These are phyloP conservation scores for Blastomyces percursus DNA, from an alignment of 2,329 filamentous ascomycete genomes.

Conservation along the genomic window DNA sequence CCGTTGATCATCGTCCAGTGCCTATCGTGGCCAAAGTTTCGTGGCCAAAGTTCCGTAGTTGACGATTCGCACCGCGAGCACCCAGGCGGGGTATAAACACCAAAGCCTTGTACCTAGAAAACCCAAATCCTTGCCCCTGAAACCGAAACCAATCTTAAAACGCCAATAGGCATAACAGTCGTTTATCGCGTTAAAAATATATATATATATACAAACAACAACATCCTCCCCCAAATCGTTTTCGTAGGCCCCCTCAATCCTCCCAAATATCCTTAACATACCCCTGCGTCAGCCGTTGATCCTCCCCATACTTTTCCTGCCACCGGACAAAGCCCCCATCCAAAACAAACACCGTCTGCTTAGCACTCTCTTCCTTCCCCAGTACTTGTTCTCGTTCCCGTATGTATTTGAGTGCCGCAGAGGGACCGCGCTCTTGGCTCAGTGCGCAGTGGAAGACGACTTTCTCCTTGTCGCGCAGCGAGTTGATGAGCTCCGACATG, in stretches of 20 bases:
- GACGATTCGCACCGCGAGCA: background rate
- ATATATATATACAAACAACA: background rate
- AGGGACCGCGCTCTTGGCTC: constrained; percentile 80
- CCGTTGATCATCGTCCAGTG: background rate
- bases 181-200: background rate
- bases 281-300: constrained; percentile 69
- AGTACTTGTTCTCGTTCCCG: constrained; percentile 49
- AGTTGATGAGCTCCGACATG: constrained; percentile 72
- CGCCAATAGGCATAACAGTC: background rate
- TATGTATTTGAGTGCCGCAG: constrained; percentile 65
- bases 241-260: constrained; percentile 26
- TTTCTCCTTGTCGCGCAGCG: constrained; percentile 62
- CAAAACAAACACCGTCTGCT: constrained; percentile 69
- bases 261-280: constrained; percentile 81
- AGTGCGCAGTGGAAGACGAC: constrained; percentile 94
- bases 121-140: background rate
- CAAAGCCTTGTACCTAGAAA: background rate
- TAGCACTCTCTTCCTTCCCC: constrained; percentile 31
- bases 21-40: background rate
- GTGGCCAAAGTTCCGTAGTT: background rate
- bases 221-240: background rate
- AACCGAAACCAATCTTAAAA: background rate
- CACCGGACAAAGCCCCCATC: constrained; percentile 78
- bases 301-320: constrained; percentile 70
- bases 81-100: background rate